These are phyloP conservation scores for Hyaloscypha hepaticicola DNA, from an alignment of 495 filamentous ascomycete species.

Conservation along the genomic window DNA sequence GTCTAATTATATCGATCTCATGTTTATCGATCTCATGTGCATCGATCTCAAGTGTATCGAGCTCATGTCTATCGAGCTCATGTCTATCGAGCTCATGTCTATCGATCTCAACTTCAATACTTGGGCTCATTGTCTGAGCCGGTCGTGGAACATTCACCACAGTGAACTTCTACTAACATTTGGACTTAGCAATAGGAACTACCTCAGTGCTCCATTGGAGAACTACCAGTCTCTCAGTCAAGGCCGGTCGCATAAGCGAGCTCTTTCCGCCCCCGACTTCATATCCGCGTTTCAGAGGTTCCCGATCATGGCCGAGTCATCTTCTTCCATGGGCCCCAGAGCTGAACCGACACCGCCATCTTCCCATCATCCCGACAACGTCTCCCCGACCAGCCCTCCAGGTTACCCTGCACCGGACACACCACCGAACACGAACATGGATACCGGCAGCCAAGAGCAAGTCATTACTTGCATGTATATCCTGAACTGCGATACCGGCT, in stretches of 20 bases:
- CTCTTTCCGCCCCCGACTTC: slow-evolving; percentile 41
- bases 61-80: too few species aligned
- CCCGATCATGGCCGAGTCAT: slow-evolving; percentile 3
- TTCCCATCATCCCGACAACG: slow-evolving; percentile 27
- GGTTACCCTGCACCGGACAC: slow-evolving; percentile 18
- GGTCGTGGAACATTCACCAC: background rate
- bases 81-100: too few species aligned
- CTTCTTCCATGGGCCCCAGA: slow-evolving; percentile 19
- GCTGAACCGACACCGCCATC: slow-evolving; percentile 28
- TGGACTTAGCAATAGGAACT: slow-evolving; percentile 12
- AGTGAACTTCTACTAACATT: slow-evolving; percentile 14
- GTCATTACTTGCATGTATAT: slow-evolving; percentile 37
- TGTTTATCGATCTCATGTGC: too few species aligned
- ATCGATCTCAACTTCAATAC: background rate
- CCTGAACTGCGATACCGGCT: slow-evolving; percentile 48
- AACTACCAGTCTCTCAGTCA: slow-evolving; percentile 16
- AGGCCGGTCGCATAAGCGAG: slow-evolving; percentile 36
- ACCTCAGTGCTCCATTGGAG: slow-evolving; percentile 23
- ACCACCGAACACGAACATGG: slow-evolving; percentile 9
- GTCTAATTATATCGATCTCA: too few species aligned
- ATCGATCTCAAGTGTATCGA: too few species aligned
- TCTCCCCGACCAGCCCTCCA: slow-evolving; percentile 19
- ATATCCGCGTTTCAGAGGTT: slow-evolving; percentile 16
- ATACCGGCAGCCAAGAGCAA: background rate
- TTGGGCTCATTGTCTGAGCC: background rate